Conservation (phyloP, 2,329 filamentous ascomycete species). For the Verticillium albo-atrum region DNA sequence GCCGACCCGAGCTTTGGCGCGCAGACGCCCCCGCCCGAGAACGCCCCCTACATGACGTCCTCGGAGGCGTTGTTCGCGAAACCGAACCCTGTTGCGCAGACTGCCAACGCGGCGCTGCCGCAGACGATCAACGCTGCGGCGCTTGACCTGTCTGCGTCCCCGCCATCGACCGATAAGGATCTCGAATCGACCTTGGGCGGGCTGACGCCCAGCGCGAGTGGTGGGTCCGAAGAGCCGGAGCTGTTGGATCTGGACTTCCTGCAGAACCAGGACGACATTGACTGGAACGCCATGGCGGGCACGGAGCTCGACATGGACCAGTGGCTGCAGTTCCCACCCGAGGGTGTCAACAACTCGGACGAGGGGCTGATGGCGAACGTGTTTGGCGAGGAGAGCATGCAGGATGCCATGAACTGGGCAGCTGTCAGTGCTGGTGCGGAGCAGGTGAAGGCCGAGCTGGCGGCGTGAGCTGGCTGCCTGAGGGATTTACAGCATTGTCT, state of each 20-base stretch:
- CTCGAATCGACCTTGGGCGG: conserved; percentile 30
- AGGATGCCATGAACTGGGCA: conserved; percentile 15
- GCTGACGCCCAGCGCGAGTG: conserved; percentile 41
- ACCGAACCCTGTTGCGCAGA: conserved; percentile 5
- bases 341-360: conserved; percentile 36
- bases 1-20: conserved; percentile 30
- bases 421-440: not conserved
- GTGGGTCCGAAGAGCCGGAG: conserved; percentile 34
- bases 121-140: conserved; percentile 31
- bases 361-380: conserved; percentile 30
- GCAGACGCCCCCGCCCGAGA: conserved; percentile 52
- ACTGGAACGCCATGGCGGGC: conserved; percentile 48
- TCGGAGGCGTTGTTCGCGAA: conserved; percentile 33
- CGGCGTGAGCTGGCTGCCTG: not conserved
- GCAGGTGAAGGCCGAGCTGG: not conserved
- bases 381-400: conserved; percentile 18
- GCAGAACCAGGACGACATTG: conserved; percentile 43
- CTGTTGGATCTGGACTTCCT: conserved; percentile 42
- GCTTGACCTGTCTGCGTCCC: conserved; percentile 31
- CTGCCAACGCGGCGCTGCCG: conserved; percentile 25
- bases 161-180: conserved; percentile 38
- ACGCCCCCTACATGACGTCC: conserved; percentile 36
- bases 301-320: conserved; percentile 55
- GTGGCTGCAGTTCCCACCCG: conserved; percentile 53
- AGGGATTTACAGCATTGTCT: not conserved